Percentiles rank a stretch among this genome's conserved stretches.
Conservation (phyloP, 768 basidiomycete species). For the Terana coerulea region DNA sequence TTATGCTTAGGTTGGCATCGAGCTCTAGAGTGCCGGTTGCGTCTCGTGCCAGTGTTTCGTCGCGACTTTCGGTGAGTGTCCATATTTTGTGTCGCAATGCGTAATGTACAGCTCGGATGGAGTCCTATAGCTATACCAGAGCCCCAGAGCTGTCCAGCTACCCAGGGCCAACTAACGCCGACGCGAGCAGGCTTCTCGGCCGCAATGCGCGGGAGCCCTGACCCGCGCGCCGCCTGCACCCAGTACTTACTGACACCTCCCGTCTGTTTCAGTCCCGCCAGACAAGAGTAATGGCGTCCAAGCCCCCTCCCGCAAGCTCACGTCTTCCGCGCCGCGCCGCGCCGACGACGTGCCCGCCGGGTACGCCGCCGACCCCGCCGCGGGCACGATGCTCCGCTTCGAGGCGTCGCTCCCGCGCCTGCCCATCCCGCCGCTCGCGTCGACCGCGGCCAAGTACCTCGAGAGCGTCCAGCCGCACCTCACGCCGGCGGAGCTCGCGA, state of each 20-base stretch:
- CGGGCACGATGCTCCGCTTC: constrained; percentile 67
- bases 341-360: constrained; percentile 37
- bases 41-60: constrained; percentile 7
- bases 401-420: constrained; percentile 70
- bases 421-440: constrained; percentile 80
- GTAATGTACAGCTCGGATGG: no score
- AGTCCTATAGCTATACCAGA: no score
- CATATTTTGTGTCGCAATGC: no score
- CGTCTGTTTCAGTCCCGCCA: no score
- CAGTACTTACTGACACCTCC: no score
- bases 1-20: constrained; percentile 13
- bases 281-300: background rate
- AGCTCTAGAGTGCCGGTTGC: constrained; percentile 6
- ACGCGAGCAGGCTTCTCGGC: no score
- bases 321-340: constrained; percentile 27
- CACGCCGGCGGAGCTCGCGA: constrained; percentile 54
- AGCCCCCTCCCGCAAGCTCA: constrained; percentile 18
- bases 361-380: constrained; percentile 52
- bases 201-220: no score
- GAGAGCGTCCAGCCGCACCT: constrained; percentile 79
- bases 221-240: no score
- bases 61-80: constrained; percentile 11
- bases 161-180: no score
- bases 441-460: constrained; percentile 86
- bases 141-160: no score